phyloP scores from a whole-genome alignment of 106 monocot genomes.

The Platanthera guangdongensis region DNA sequence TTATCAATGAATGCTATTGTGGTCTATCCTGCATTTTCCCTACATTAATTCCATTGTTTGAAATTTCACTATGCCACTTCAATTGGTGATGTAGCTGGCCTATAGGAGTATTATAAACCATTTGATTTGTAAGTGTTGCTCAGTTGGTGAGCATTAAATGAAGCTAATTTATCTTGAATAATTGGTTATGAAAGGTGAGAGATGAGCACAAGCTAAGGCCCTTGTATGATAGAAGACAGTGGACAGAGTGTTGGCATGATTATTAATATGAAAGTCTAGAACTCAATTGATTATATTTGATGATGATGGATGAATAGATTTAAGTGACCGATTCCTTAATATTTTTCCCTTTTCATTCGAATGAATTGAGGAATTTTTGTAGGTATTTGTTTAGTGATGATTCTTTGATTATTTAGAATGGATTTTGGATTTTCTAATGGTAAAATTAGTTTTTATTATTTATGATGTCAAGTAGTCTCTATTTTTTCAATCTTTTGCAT shows the following conservation, averaged over 20 bases:
- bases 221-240: not conserved
- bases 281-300: not conserved
- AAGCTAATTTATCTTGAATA: not conserved
- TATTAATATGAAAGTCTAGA: not conserved
- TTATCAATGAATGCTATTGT: not conserved
- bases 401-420: not conserved
- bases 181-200: not conserved
- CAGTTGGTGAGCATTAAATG: not conserved
- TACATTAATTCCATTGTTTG: not conserved
- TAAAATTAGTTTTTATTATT: not conserved
- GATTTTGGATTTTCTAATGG: not conserved
- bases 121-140: not conserved
- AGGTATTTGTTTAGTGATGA: not conserved
- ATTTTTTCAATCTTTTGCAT: not conserved
- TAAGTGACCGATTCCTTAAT: not conserved
- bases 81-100: not conserved
- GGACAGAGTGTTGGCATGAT: not conserved
- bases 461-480: not conserved
- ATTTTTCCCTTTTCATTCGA: not conserved
- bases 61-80: not conserved
- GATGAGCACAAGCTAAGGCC: not conserved
- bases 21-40: not conserved
- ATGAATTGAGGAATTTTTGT: not conserved
- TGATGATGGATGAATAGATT: not conserved
- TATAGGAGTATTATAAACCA: not conserved